Conservation (phyloP, 2,329 filamentous ascomycete genomes). For the Thelonectria rubi region DNA sequence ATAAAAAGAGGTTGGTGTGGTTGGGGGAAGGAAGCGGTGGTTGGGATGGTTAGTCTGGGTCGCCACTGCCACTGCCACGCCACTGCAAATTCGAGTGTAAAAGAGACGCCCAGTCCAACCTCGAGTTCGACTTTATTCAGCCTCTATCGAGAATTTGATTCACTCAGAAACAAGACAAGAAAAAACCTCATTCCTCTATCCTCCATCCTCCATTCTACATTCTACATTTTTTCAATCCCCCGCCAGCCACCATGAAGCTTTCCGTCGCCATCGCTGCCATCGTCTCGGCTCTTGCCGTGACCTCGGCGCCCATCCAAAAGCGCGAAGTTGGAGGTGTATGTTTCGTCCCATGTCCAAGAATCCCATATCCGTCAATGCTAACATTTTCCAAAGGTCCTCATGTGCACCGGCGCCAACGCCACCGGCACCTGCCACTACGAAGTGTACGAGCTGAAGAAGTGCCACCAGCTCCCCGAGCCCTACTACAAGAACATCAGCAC, state of each 20-base stretch:
- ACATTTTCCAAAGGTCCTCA: slow-evolving; percentile 51
- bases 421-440: slow-evolving; percentile 57
- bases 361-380: slow-evolving; percentile 3
- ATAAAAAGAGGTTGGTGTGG: slow-evolving; percentile 36
- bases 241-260: slow-evolving; percentile 44
- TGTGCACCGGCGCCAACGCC: slow-evolving; percentile 61
- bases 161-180: slow-evolving; percentile 6
- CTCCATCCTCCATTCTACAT: slow-evolving; percentile 3
- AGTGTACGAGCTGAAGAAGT: slow-evolving; percentile 55
- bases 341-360: slow-evolving; percentile 22
- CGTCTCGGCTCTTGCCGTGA: slow-evolving; percentile 35
- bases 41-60: slow-evolving; percentile 24
- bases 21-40: slow-evolving; percentile 26
- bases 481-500: slow-evolving; percentile 56
- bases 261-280: slow-evolving; percentile 33
- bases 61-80: not conserved
- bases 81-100: slow-evolving; percentile 3
- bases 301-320: slow-evolving; percentile 49
- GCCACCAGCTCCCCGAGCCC: slow-evolving; percentile 55
- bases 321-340: slow-evolving; percentile 59
- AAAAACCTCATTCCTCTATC: not conserved
- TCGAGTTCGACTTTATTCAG: slow-evolving; percentile 14
- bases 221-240: not conserved
- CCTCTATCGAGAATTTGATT: slow-evolving; percentile 30
- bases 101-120: slow-evolving; percentile 2